Evolutionary conservation across 2,329 filamentous ascomycete species (phyloP), one percentile per base, ranked within the genome.

Genomic region (Huntiella moniliformis): DNA sequence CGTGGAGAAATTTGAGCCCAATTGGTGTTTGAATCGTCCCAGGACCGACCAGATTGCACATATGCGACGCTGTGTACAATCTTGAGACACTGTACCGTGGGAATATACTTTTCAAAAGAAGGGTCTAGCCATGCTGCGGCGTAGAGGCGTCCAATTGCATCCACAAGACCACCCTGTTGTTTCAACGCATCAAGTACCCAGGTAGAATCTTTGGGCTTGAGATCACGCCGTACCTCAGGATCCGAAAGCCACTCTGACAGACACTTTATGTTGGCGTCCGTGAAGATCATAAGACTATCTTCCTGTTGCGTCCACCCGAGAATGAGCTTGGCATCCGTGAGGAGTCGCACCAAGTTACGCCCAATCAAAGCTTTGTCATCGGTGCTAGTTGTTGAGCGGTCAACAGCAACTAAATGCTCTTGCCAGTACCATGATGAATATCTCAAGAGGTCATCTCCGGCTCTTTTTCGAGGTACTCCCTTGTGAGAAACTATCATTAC

Each of bases 391-490:
- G 50, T 50, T 0, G 49, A 40, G 1, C 56, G 56, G 35, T 64
- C 58, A 11, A 65, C 53, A 0, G 56, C 56, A 0, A 56, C 56
- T 10, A 64, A 45, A 50, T 66, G 63, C 33, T 66, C 63, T 42
- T 63, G 63, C 63, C 63, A 65, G 47, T 66, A 66, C 63, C 63
- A 64, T 0, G 63, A 62, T 0, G 63, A 61, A 33, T 65, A 65
- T 38, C 62, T 59, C 47, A 46, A 51, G 16, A 52, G 40, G 12
- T 45, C 44, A 22, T 41, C 43, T n/a, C 52, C 52, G 37, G 36
- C 11, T n/a, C 35, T 11, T 35, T 32, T 39, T 10, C 35, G 15
- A 5, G 36, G 39, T 18, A 44, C 12, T 15, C 34, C 39, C 8
- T 34, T 42, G 17, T 28, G 8, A 22, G 5, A 13, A 34, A 31